Evolutionary conservation across 2,329 filamentous ascomycete genomes (phyloP), one percentile per base, ranked within the genome.

Genomic region (Penicillium sp.): DNA sequence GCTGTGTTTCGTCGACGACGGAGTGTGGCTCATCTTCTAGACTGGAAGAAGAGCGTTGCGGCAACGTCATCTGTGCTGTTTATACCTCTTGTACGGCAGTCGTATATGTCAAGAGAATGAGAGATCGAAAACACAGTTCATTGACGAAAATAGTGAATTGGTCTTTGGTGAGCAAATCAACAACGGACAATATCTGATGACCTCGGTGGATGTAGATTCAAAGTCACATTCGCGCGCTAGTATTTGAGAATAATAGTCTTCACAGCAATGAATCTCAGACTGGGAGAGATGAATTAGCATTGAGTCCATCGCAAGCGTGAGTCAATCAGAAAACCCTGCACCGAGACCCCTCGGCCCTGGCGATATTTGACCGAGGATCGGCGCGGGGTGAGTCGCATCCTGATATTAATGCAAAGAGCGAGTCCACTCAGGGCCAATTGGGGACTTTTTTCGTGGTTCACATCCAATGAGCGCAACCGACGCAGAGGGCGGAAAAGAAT

Each of bases 351-450:
- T 50, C 44, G 47, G 44, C 42, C 39, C 22, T 33, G 20, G 30
- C n/a, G 30, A 34, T 40, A 26, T 30, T 40, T 45, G 39, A 30
- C 47, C 47, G 44, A 50, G 42, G 44, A 44, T 45, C 41, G 37
- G 44, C 9, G 18, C 42, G 39, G 18, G 32, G 37, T 31, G 26
- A 12, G 32, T 34, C 32, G 31, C 33, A 37, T 36, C 29, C 18
- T 22, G 18, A 9, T 22, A 22, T 22, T 5, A 31, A 17, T 9
- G 16, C 18, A 22, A 9, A 22, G 5, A 22, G 18, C 18, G 18
- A 22, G 9, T 22, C 18, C 18, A 22, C 18, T 22, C 5, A 9
- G 18, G 5, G 9, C 18, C 18, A 22, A 22, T 22, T 22, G 18
- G 5, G 18, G 18, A 5, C 5, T n/a, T 22, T 9, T 22, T 9